phyloP scores from a whole-genome alignment of 2,329 filamentous ascomycete species.

The Trichophaea hybrida region DNA sequence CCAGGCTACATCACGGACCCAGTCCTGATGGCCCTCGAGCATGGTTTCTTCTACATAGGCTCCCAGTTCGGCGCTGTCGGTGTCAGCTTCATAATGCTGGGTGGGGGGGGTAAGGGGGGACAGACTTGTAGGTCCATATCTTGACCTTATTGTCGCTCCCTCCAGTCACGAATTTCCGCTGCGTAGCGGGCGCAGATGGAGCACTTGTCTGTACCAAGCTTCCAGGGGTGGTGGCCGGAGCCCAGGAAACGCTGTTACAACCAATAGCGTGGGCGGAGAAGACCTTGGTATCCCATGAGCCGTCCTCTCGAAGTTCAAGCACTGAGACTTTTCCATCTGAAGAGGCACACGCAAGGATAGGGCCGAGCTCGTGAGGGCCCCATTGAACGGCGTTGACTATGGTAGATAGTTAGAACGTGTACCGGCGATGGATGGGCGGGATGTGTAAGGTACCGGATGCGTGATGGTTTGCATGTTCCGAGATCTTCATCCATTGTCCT shows the following conservation, averaged over 20 bases:
- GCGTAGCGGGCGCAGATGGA: slow-evolving; percentile 30
- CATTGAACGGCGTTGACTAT: slow-evolving; percentile 86
- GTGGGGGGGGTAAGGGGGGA: slow-evolving; percentile 28
- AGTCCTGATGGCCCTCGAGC: slow-evolving; percentile 75
- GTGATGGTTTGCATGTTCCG: slow-evolving; percentile 27
- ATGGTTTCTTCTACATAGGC: slow-evolving; percentile 41
- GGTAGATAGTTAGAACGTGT: slow-evolving; percentile 10
- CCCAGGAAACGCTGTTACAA: slow-evolving; percentile 93
- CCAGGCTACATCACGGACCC: slow-evolving; percentile 97
- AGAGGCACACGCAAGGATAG: slow-evolving; percentile 83
- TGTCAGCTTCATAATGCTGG: slow-evolving; percentile 2
- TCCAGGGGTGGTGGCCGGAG: slow-evolving; percentile 68
- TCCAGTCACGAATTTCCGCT: slow-evolving; percentile 72
- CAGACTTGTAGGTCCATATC: slow-evolving; percentile 69
- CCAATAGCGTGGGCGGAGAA: slow-evolving; percentile 88
- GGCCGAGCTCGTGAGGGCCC: slow-evolving; percentile 94
- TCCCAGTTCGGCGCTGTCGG: slow-evolving; percentile 37
- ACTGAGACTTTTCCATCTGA: slow-evolving; percentile 89
- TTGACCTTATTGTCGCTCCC: slow-evolving; percentile 88
- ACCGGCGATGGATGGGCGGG: slow-evolving; percentile 22
- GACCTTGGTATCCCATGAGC: slow-evolving; percentile 68
- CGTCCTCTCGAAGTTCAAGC: slow-evolving; percentile 89
- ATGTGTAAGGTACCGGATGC: slow-evolving; percentile 22
- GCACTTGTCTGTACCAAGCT: slow-evolving; percentile 63
- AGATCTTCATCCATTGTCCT: slow-evolving; percentile 25